Evolutionary conservation across 2,329 filamentous ascomycete species (phyloP), one percentile per base, ranked within the genome.

Genomic region (Pezicula radicicola): DNA sequence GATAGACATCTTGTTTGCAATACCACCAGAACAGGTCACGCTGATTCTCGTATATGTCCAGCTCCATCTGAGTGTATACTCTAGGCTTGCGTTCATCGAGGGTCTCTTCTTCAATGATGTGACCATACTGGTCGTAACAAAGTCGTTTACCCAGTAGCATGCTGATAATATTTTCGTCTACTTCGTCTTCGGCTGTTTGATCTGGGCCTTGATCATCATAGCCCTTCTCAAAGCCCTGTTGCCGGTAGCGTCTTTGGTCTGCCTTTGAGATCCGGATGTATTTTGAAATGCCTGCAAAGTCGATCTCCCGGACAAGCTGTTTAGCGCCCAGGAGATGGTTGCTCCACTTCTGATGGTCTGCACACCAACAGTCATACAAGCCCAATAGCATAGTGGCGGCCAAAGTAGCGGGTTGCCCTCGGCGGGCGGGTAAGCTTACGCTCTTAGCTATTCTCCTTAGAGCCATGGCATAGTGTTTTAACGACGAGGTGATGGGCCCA

Each of bases 21-120:
- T 92, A 97, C 89, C 91, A 97, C 92, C 93, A 99, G 66, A 88
- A 95, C 5, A 97, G 72, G 70, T 97, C 94, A 57, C 88, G 84
- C 37, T 94, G 77, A 15, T 88, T 86, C 63, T 94, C 88, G 63
- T 89, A 96, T 39, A 81, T 85, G 55, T 90, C 85, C 45, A 96
- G 78, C 55, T 97, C 92, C 55, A 73, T 77, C 35, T 57, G 48
- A 1, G 64, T 59, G 37, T 62, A 66, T 15, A 55, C 45, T 48
- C 55, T 60, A 16, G 43, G 51, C 35, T 48, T 45, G 6, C 39
- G 48, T 27, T 48, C 19, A 10, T 56, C 53, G 12, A 48, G 27
- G n/a, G 35, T 21, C 12, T 53, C 44, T 4, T 63, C 61, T 10
- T 65, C 60, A 15, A 64, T 55, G 12, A 84, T 68, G 43, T 73